Percentiles rank a stretch among this genome's conserved stretches.
Evolutionary conservation across 1,284 basidiomycete genomes (phyloP).

Genomic region (Vanrija sp.): DNA sequence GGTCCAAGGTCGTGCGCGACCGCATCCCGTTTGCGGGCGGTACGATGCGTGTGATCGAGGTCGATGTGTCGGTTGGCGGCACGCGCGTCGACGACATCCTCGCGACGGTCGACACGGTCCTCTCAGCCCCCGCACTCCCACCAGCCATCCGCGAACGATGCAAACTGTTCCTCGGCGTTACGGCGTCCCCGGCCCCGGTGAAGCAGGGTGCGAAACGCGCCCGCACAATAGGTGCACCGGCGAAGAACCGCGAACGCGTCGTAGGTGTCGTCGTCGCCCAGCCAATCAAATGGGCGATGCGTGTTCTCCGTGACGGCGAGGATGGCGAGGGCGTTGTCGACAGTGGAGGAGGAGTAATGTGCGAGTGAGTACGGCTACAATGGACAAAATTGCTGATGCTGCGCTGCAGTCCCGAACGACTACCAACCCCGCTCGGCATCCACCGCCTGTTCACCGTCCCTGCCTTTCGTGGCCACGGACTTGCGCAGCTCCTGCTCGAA

Average conservation of each 20-base stretch:
- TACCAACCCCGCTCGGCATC: slow-evolving; percentile 49
- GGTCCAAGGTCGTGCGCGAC: neutral
- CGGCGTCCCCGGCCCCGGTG: slow-evolving; percentile 30
- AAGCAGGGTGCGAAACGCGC: neutral
- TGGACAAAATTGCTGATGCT: neutral
- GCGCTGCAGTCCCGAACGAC: slow-evolving; percentile 35
- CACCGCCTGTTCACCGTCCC: slow-evolving; percentile 52
- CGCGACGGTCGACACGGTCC: slow-evolving; percentile 47
- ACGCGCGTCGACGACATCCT: slow-evolving; percentile 46
- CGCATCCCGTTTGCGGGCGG: neutral
- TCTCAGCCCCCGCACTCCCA: slow-evolving; percentile 46
- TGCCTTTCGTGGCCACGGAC: slow-evolving; percentile 37
- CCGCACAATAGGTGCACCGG: neutral
- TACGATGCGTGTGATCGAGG: slow-evolving; percentile 25
- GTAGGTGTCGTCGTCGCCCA: slow-evolving; percentile 49
- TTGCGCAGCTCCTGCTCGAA: slow-evolving; percentile 44
- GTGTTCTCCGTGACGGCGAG: slow-evolving; percentile 30
- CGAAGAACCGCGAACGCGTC: slow-evolving; percentile 33
- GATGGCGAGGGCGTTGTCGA: slow-evolving; percentile 29
- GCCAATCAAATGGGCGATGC: slow-evolving; percentile 48
- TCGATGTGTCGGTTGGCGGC: slow-evolving; percentile 33
- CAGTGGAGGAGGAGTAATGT: slow-evolving; percentile 46
- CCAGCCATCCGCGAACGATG: slow-evolving; percentile 37
- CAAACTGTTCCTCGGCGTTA: slow-evolving; percentile 48
- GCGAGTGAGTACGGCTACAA: slow-evolving; percentile 45